Conservation (phyloP, 331 rosid genomes). For the Quercus phellos region DNA sequence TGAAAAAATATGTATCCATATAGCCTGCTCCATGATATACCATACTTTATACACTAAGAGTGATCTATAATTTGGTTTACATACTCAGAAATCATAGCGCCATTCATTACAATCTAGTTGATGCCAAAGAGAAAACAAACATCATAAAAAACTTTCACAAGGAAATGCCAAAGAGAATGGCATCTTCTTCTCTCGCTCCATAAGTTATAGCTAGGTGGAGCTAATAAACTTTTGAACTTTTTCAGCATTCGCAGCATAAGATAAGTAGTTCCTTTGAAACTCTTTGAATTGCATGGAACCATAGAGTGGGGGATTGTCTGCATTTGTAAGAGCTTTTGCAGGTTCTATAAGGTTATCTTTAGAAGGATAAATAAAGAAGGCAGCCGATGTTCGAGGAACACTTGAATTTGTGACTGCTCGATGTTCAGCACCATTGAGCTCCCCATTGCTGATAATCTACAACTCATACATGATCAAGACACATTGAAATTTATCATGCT, state of each 20-base stretch:
- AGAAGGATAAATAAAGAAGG: slow-evolving; percentile 50
- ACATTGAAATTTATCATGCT: no score
- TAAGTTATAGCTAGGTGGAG: not conserved
- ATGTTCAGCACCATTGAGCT: slow-evolving; percentile 39
- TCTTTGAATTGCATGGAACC: slow-evolving; percentile 28
- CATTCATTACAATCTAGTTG: no score
- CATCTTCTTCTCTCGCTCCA: not conserved
- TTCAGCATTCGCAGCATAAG: slow-evolving; percentile 30
- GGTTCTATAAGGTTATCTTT: slow-evolving; percentile 45
- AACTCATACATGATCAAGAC: not conserved
- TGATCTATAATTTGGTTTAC: no score
- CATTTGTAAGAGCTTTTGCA: slow-evolving; percentile 27
- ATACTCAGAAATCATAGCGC: no score
- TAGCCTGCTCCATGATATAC: no score
- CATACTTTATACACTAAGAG: no score
- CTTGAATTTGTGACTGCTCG: slow-evolving; percentile 50
- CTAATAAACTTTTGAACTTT: slow-evolving; percentile 10
- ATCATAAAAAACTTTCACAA: not conserved
- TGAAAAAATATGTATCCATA: no score
- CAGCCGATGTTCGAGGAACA: slow-evolving; percentile 40
- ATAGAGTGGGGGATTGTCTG: slow-evolving; percentile 10
- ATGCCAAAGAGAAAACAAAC: no score
- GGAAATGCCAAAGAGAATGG: not conserved
- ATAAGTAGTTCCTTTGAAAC: slow-evolving; percentile 19
- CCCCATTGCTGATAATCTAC: slow-evolving; percentile 52